A percentile compares a stretch with the other conserved stretches of the same genome.
Evolutionary conservation across 1,139 yeast species (phyloP).

Genomic region (Oligophagozyma castellii): DNA sequence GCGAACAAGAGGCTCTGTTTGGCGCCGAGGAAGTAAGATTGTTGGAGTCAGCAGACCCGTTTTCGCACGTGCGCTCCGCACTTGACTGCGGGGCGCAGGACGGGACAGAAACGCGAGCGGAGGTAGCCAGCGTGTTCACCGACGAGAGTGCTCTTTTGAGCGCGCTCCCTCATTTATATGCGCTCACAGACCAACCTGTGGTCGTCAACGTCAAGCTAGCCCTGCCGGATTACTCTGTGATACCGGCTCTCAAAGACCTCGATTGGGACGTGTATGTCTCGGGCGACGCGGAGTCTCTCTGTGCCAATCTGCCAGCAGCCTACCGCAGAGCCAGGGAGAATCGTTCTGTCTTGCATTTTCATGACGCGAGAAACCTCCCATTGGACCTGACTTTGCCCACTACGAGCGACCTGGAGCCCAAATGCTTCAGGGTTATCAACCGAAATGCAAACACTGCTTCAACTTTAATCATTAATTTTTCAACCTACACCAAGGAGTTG

Average conservation of each 20-base stretch:
- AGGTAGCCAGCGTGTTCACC: not conserved
- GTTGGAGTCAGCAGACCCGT: constrained; percentile 19
- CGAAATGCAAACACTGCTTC: constrained; percentile 4
- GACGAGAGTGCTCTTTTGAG: constrained; percentile 37
- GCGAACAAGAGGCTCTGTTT: not conserved
- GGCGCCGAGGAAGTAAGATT: constrained; percentile 5
- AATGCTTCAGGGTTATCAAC: constrained; percentile 1
- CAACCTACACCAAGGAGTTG: constrained; percentile 38
- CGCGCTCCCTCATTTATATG: constrained; percentile 46
- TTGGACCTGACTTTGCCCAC: not conserved
- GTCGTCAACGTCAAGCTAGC: constrained; percentile 50
- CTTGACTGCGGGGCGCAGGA: too few species aligned
- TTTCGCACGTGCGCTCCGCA: constrained; percentile 10
- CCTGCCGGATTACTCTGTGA: constrained; percentile 46
- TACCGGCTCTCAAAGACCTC: constrained; percentile 60
- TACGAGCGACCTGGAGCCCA: not conserved
- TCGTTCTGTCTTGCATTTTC: constrained; percentile 59
- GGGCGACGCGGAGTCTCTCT: not conserved
- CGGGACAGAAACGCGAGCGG: too few species aligned
- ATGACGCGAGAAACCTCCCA: not conserved
- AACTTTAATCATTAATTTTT: constrained; percentile 47
- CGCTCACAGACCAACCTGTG: constrained; percentile 26
- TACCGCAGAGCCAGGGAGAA: constrained; percentile 41
- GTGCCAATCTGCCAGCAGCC: constrained; percentile 28
- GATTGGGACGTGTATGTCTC: constrained; percentile 44